These are phyloP conservation scores for Leptographium lundbergii DNA, from an alignment of 2,329 filamentous ascomycete genomes.

Conservation along the genomic window DNA sequence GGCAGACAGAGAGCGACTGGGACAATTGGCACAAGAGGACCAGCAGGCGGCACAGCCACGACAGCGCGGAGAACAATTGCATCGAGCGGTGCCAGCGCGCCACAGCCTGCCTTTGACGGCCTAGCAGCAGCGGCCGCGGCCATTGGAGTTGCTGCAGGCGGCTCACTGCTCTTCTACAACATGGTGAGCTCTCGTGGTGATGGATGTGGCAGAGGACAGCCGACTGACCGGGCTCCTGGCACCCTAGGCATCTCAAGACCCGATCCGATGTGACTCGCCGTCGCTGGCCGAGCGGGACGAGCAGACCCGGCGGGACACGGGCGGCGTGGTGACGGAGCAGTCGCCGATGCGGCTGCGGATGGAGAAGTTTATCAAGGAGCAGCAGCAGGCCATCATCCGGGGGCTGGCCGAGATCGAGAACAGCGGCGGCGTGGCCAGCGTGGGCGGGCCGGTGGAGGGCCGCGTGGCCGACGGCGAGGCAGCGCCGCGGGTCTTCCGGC, in stretches of 20 bases:
- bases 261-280: slow-evolving; percentile 43
- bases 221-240: neutral
- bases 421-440: slow-evolving; percentile 7
- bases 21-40: neutral
- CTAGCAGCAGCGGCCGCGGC: neutral
- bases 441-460: slow-evolving; percentile 7
- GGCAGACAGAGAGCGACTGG: slow-evolving; percentile 9
- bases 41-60: neutral
- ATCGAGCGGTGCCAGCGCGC: neutral
- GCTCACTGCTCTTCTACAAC: neutral
- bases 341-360: slow-evolving; percentile 97
- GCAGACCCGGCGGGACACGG: slow-evolving; percentile 64
- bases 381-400: slow-evolving; percentile 77
- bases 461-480: slow-evolving; percentile 50
- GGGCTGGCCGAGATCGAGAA: slow-evolving; percentile 58
- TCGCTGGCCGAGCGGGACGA: slow-evolving; percentile 78
- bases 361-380: slow-evolving; percentile 90
- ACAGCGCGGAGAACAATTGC: neutral
- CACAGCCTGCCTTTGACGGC: neutral
- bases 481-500: slow-evolving; percentile 41
- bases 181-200: neutral
- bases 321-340: slow-evolving; percentile 47
- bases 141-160: neutral
- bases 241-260: slow-evolving; percentile 29
- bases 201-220: too few species aligned